Base-by-base conservation (phyloP, 1,284 basidiomycete genomes). In the Tremellales sp. region DNA sequence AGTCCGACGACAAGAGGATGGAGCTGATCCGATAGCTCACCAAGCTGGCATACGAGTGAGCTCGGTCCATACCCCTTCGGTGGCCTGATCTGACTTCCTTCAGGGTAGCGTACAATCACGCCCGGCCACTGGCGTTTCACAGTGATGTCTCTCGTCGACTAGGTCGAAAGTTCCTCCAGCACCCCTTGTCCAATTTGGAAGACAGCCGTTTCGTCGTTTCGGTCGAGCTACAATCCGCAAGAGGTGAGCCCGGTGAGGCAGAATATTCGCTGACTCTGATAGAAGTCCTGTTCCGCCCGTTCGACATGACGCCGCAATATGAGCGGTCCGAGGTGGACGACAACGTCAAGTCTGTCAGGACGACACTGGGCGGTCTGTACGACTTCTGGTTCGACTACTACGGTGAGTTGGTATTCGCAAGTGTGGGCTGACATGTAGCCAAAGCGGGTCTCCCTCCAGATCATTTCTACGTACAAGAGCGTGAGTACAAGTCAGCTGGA, bases 171-270 rank as follows among this genome's bases (percentile, higher is more conserved):
- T 79, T 92, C 22, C 76, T 94, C 25, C 81, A 84, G 51, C 90
- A 93, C 65, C 90, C 90, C 13, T 77, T 93, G 15, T 81, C 87
- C 5, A 86, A 91, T 53, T 84, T 87, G 58, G 89, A 90, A 57
- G 91, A 96, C 64, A 89, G 87, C 82, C 84, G 91, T 40, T 81
- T 96, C 21, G 88, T 94, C 15, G 89, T 89, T 3, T 89, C 88
- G 1, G 86, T 68, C 53, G 69, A 74, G 51, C 55, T 67, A 24
- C 60, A 71, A 19, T 58, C 63, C 4, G 49, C 58, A 5, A 51
- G 72, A 49, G 51, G 65, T 71, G 24, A 51, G 68, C 51, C n/a
- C 5, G 13, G 11, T 23, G 17, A 8, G 25, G 25, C 6, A 42
- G 3, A 31, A 8, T 31, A 24, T 15, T 17, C 33, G 19, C 48